These are phyloP conservation scores for Ceratocystis harringtonii DNA, from an alignment of 2,329 filamentous ascomycete species.

Conservation along the genomic window DNA sequence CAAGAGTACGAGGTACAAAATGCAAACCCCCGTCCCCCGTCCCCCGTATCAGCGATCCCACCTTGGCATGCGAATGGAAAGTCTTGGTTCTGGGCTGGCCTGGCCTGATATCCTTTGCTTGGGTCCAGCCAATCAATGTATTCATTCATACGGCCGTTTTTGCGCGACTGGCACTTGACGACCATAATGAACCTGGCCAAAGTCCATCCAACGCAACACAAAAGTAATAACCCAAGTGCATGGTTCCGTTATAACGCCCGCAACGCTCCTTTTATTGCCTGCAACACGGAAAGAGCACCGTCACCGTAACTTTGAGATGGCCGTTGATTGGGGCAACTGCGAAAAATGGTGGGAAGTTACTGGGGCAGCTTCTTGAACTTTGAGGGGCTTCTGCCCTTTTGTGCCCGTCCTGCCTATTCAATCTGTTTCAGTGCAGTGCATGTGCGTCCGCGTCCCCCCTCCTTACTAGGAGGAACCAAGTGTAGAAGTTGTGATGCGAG, in stretches of 20 bases:
- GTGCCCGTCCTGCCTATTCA: neutral
- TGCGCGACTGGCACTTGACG: neutral
- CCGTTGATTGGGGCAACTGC: neutral
- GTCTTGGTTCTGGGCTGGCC: neutral
- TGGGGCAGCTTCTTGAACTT: neutral
- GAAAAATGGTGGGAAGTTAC: neutral
- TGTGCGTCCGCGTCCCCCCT: neutral
- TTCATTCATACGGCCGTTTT: neutral
- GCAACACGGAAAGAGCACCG: constrained; percentile 5
- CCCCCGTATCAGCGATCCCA: neutral
- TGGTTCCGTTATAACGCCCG: constrained; percentile 12
- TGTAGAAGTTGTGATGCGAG: neutral
- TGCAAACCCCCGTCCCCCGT: neutral
- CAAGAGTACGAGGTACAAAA: neutral
- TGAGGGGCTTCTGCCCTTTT: neutral
- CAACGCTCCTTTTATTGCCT: constrained; percentile 12
- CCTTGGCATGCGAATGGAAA: neutral
- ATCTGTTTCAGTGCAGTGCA: neutral
- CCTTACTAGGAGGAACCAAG: neutral
- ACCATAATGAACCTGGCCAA: neutral
- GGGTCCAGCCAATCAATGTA: neutral
- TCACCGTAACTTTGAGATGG: neutral
- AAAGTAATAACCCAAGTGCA: neutral
- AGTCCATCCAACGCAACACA: neutral
- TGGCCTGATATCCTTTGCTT: no score